Evolutionary conservation across 495 filamentous ascomycete species (phyloP).

Genomic region (Hyaloscypha bicolor): DNA sequence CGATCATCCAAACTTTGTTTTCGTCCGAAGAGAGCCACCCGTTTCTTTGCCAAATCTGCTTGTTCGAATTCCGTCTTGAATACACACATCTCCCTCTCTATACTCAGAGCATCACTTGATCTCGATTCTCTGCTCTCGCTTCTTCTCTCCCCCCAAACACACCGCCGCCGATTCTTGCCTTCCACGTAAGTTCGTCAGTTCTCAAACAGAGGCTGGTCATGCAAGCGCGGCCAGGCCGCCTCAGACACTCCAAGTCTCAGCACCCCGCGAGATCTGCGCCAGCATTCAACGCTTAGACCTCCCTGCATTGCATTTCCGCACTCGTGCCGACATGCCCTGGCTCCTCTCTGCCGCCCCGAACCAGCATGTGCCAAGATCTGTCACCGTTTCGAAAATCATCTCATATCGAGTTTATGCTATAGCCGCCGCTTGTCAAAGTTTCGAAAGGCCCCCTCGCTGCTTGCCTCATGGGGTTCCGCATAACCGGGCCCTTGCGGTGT

Average conservation of each 20-base stretch:
- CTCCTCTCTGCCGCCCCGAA: neutral
- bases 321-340: neutral
- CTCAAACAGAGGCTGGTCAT: slow-evolving; percentile 11
- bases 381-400: slow-evolving; percentile 24
- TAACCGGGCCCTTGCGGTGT: neutral
- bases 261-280: slow-evolving; percentile 17
- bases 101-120: neutral
- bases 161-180: neutral
- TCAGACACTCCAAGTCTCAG: slow-evolving; percentile 11
- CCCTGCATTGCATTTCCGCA: slow-evolving; percentile 6
- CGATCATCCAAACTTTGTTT: slow-evolving; percentile 10
- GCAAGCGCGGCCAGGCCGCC: neutral
- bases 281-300: slow-evolving; percentile 7
- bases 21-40: slow-evolving; percentile 2
- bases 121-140: neutral
- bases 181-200: neutral
- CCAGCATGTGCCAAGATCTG: neutral
- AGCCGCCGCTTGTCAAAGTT: slow-evolving; percentile 6
- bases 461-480: neutral
- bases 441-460: neutral
- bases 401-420: slow-evolving; percentile 9
- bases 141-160: slow-evolving; percentile 1
- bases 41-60: neutral
- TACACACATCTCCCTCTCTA: neutral
- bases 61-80: neutral